Percentiles rank a stretch among this genome's conserved stretches.
phyloP scores from a whole-genome alignment of 768 basidiomycete species.

The Russula emetica region DNA sequence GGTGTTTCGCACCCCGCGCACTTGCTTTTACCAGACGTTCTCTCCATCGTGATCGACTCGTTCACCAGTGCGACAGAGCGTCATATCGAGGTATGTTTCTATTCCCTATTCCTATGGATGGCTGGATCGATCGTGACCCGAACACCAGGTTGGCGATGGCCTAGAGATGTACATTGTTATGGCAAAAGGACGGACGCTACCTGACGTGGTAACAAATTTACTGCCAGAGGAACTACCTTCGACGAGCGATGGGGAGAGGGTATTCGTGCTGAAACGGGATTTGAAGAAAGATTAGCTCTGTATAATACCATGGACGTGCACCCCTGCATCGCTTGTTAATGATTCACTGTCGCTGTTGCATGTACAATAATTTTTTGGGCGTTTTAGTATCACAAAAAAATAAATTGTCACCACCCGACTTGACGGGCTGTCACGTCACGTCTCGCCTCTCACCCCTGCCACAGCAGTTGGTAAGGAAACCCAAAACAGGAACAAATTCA shows the following conservation, averaged over 20 bases:
- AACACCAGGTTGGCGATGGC: slow-evolving; percentile 84
- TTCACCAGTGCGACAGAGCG: slow-evolving; percentile 97
- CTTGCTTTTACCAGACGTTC: slow-evolving; percentile 73
- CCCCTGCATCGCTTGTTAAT: not conserved
- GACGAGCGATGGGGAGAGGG: slow-evolving; percentile 61
- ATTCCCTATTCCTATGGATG: not conserved
- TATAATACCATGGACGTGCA: slow-evolving; percentile 19
- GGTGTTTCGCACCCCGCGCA: slow-evolving; percentile 74
- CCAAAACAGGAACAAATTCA: slow-evolving; percentile 28
- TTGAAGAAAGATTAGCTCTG: slow-evolving; percentile 70
- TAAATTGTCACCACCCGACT: not conserved
- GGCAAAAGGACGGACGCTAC: slow-evolving; percentile 57
- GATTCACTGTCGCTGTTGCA: not conserved
- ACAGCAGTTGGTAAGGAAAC: slow-evolving; percentile 6
- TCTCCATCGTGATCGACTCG: slow-evolving; percentile 88
- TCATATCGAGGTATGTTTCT: slow-evolving; percentile 79
- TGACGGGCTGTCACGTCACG: not conserved
- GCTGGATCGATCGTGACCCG: slow-evolving; percentile 5
- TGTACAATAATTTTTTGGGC: not conserved
- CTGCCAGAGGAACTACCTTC: slow-evolving; percentile 62
- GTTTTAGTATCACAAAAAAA: not conserved
- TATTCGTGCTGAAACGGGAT: slow-evolving; percentile 72
- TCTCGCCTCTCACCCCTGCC: not conserved
- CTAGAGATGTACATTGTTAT: slow-evolving; percentile 89
- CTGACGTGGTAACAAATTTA: slow-evolving; percentile 51